Conservation (phyloP, 495 filamentous ascomycete species). For the Astrothelium subdiscretum region DNA sequence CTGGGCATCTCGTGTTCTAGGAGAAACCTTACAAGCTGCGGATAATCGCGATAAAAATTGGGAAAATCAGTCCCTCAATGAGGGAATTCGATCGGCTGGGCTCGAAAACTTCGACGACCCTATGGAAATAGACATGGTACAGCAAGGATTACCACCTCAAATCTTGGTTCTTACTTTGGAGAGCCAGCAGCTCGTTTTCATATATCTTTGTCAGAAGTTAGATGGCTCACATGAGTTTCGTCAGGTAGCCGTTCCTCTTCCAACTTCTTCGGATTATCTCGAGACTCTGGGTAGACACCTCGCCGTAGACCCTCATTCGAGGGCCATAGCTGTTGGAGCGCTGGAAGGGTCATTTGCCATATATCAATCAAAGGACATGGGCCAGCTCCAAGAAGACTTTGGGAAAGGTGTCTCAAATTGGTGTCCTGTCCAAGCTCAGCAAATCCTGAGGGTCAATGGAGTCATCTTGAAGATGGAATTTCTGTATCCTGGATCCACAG, state of each 20-base stretch:
- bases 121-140: background rate
- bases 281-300: slow-evolving; percentile 63
- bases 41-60: slow-evolving; percentile 10
- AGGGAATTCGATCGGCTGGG: slow-evolving; percentile 21
- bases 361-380: slow-evolving; percentile 46
- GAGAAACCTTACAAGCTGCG: background rate
- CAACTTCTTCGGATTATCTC: slow-evolving; percentile 40
- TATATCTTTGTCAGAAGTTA: slow-evolving; percentile 44
- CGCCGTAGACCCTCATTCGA: slow-evolving; percentile 66
- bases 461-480: slow-evolving; percentile 81
- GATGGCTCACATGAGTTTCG: slow-evolving; percentile 45
- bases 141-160: slow-evolving; percentile 51
- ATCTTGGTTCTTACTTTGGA: slow-evolving; percentile 62
- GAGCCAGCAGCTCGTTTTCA: slow-evolving; percentile 55
- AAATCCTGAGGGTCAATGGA: slow-evolving; percentile 51
- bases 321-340: slow-evolving; percentile 55
- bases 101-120: slow-evolving; percentile 2
- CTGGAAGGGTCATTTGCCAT: slow-evolving; percentile 47
- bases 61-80: slow-evolving; percentile 9
- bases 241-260: slow-evolving; percentile 45
- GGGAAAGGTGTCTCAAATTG: slow-evolving; percentile 12
- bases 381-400: slow-evolving; percentile 34
- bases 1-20: slow-evolving; percentile 51
- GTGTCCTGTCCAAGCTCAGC: slow-evolving; percentile 33
- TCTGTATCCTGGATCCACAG: slow-evolving; percentile 38